Evolutionary conservation across 176 grass and related monocot species (phyloP).

Genomic region (Bolboschoenus planiculmis): DNA sequence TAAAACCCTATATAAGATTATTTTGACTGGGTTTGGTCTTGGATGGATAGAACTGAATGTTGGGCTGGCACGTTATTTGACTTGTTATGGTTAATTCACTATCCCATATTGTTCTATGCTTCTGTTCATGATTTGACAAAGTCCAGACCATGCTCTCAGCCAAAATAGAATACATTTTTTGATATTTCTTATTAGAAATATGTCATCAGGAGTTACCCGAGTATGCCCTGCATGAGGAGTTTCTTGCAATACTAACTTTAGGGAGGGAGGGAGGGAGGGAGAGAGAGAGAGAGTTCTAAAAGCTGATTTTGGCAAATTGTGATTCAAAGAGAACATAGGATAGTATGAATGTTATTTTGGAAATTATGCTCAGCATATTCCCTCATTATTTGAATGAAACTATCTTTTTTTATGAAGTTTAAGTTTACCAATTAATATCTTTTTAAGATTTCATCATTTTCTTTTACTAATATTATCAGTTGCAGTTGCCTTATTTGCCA

Average conservation of each 20-base stretch:
- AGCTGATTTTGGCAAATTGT: neutral
- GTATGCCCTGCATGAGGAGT: neutral
- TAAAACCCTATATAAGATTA: neutral
- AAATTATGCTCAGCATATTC: neutral
- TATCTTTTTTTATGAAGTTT: neutral
- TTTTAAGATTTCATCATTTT: neutral
- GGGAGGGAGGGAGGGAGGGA: no score
- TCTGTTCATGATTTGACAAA: neutral
- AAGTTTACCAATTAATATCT: neutral
- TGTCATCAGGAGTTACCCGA: neutral
- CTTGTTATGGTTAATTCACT: neutral
- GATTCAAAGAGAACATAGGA: neutral
- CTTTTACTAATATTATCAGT: neutral
- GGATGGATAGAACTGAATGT: neutral
- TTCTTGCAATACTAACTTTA: neutral
- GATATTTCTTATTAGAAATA: neutral
- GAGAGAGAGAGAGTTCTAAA: neutral
- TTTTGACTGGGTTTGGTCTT: neutral
- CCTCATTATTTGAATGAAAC: neutral
- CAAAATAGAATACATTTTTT: neutral
- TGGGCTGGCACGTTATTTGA: neutral
- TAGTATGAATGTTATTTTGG: neutral
- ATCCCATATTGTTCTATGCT: neutral
- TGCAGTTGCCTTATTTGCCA: neutral
- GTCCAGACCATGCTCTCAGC: neutral